These are phyloP conservation scores for Xylariaceae sp. DNA, from an alignment of 2,329 filamentous ascomycete genomes.

Conservation along the genomic window DNA sequence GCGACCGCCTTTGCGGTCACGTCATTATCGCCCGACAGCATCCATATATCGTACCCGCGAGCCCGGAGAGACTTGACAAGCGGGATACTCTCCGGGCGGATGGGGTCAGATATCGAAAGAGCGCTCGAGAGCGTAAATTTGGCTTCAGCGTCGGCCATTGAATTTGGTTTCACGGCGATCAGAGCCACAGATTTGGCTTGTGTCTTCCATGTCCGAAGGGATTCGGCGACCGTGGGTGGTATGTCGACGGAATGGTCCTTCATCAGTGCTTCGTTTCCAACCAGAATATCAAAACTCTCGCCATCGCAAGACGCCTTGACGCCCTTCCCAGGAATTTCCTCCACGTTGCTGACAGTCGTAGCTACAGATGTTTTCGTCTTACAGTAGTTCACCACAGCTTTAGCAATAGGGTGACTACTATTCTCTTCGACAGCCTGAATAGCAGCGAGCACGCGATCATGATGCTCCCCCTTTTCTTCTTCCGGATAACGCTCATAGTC, in stretches of 20 bases:
- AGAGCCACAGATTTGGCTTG: conserved; percentile 60
- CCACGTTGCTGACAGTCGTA: conserved; percentile 39
- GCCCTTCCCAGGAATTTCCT: conserved; percentile 68
- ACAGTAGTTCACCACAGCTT: conserved; percentile 62
- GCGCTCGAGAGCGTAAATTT: conserved; percentile 53
- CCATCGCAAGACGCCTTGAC: conserved; percentile 52
- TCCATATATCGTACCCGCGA: conserved; percentile 71
- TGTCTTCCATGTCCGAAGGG: conserved; percentile 52
- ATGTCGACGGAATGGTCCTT: conserved; percentile 40
- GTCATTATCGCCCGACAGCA: conserved; percentile 89
- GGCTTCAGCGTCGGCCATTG: conserved; percentile 4
- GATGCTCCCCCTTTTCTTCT: conserved; percentile 18
- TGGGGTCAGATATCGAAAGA: conserved; percentile 74
- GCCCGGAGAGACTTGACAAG: conserved; percentile 61
- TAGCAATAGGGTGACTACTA: conserved; percentile 70
- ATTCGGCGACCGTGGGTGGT: conserved; percentile 29
- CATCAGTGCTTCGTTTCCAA: conserved; percentile 72
- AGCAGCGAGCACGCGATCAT: conserved; percentile 42
- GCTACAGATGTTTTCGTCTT: conserved; percentile 30
- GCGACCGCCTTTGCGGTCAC: conserved; percentile 79
- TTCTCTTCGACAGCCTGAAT: conserved; percentile 61
- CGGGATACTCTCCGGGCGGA: conserved; percentile 63
- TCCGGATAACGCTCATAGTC: conserved; percentile 42
- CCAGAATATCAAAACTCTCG: conserved; percentile 47
- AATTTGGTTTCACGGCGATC: conserved; percentile 40